A percentile compares a stretch with the other conserved stretches of the same genome.
Evolutionary conservation across 2,329 filamentous ascomycete species (phyloP).

Genomic region (Botrytis aclada): DNA sequence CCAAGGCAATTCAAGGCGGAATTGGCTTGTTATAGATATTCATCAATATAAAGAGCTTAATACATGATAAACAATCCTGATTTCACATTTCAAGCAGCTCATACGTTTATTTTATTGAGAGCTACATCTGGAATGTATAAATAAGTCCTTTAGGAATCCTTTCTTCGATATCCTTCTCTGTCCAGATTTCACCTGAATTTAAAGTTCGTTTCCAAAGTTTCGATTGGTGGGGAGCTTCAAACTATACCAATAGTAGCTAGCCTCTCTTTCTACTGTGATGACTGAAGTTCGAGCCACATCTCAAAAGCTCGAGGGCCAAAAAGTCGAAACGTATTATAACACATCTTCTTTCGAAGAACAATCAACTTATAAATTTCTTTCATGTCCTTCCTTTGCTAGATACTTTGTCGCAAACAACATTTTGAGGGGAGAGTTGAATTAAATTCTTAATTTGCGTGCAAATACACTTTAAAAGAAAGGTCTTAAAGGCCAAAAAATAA

Average conservation of each 20-base stretch:
- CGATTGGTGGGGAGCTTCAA: neutral
- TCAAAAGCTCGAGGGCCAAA: conserved; percentile 14
- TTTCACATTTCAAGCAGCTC: neutral
- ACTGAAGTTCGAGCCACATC: conserved; percentile 18
- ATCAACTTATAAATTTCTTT: conserved; percentile 2
- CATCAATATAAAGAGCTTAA: neutral
- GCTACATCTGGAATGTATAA: neutral
- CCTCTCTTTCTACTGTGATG: neutral
- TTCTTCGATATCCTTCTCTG: conserved; percentile 17
- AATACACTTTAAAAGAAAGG: conserved; percentile 22
- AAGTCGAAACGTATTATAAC: conserved; percentile 9
- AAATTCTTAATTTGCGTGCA: conserved; percentile 27
- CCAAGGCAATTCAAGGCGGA: neutral
- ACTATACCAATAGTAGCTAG: conserved; percentile 12
- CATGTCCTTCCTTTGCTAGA: conserved; percentile 9
- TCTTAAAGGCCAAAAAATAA: conserved; percentile 28
- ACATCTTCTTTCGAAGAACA: conserved; percentile 6
- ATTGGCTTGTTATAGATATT: neutral
- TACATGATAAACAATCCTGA: neutral
- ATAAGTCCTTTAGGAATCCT: neutral
- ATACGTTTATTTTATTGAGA: neutral
- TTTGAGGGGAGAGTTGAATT: neutral
- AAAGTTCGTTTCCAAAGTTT: neutral
- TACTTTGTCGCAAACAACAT: neutral
- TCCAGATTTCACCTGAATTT: conserved; percentile 17